Evolutionary conservation across 2,329 filamentous ascomycete genomes (phyloP).

Genomic region (Sphaerulina musiva): DNA sequence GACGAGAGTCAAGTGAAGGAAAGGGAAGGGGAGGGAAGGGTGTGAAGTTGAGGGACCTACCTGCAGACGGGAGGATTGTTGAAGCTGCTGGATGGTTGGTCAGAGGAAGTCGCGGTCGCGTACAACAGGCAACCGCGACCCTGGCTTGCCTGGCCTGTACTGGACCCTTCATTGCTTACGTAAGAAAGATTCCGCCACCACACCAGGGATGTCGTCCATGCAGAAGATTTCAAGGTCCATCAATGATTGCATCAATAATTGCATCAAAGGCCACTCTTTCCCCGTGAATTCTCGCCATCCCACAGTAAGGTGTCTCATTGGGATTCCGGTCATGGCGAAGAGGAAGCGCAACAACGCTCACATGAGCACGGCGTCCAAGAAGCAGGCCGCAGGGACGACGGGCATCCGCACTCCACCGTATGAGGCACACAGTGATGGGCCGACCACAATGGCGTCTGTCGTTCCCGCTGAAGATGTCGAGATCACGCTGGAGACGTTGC

Average conservation of each 20-base stretch:
- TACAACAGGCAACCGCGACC: not conserved
- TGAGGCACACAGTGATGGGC: constrained; percentile 2
- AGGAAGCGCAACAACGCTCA: constrained; percentile 11
- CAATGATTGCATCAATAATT: too few relatives aligned
- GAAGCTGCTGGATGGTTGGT: not conserved
- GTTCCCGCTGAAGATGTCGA: constrained; percentile 53
- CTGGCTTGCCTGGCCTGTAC: too few relatives aligned
- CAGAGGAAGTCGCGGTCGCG: not conserved
- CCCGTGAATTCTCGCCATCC: too few relatives aligned
- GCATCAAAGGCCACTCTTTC: not conserved
- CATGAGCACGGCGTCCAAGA: not conserved
- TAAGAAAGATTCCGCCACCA: not conserved
- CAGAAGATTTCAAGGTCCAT: too few relatives aligned
- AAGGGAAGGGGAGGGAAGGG: not conserved
- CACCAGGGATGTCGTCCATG: too few relatives aligned
- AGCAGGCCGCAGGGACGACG: not conserved
- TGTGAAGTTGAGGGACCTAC: not conserved
- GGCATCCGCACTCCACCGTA: constrained; percentile 7
- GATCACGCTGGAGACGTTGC: constrained; percentile 59
- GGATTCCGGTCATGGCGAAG: constrained; percentile 8
- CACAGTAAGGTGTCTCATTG: not conserved
- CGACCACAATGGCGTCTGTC: constrained; percentile 5
- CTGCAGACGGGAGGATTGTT: not conserved
- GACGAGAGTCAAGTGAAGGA: not conserved
- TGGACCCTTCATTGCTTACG: too few relatives aligned